Conservation (phyloP, 768 basidiomycete species). For the Boletellus sp. region DNA sequence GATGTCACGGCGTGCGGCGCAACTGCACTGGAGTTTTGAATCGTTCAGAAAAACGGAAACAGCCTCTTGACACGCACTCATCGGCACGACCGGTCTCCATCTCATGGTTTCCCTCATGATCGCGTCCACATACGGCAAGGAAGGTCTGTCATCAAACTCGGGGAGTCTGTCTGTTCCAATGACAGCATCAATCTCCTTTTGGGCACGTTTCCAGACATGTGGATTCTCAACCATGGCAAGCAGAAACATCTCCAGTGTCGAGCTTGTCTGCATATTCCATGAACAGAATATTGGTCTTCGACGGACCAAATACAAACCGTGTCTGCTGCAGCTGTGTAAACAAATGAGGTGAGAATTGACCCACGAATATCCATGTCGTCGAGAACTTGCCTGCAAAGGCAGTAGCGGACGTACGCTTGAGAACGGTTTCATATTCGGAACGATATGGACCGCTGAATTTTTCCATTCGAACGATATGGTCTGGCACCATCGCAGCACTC, state of each 20-base stretch:
- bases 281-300: neutral
- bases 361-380: neutral
- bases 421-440: conserved; percentile 1
- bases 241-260: neutral
- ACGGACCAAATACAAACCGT: neutral
- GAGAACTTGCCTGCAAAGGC: conserved; percentile 7
- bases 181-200: neutral
- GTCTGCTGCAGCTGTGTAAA: neutral
- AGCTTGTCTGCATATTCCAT: neutral
- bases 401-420: conserved; percentile 8
- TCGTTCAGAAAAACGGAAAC: neutral
- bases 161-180: neutral
- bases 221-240: neutral
- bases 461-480: conserved; percentile 7
- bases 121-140: neutral
- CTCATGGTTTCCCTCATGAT: neutral
- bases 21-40: too few relatives aligned
- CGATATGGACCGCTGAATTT: neutral
- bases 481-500: neutral
- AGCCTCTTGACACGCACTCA: neutral
- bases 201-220: neutral
- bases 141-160: neutral
- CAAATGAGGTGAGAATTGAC: neutral
- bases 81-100: neutral
- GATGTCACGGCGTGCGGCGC: neutral